Conservation (phyloP, 2,329 filamentous ascomycete species). For the Ascochyta lentis region DNA sequence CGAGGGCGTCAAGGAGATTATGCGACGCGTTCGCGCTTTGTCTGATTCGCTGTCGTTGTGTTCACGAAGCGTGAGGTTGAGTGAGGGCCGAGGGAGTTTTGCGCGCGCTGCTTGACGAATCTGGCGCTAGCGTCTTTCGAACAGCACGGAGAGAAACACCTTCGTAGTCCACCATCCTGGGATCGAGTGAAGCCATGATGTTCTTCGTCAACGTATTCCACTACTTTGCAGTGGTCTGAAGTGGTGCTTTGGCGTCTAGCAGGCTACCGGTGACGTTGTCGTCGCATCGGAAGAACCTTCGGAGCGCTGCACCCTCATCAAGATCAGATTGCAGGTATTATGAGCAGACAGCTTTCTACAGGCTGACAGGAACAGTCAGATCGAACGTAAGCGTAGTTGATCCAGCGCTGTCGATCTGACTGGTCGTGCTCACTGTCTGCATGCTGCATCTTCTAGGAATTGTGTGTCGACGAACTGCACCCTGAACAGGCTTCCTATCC, state of each 20-base stretch:
- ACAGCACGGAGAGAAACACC: conserved; percentile 13
- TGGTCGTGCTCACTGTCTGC: background rate
- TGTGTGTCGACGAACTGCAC: background rate
- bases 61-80: conserved; percentile 27
- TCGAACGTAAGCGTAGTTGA: background rate
- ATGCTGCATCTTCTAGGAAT: background rate
- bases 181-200: conserved; percentile 10
- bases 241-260: conserved; percentile 9
- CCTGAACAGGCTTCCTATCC: background rate
- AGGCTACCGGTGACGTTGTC: conserved; percentile 11
- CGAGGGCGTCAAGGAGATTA: background rate
- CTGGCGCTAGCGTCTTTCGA: conserved; percentile 40
- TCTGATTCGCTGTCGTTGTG: conserved; percentile 29
- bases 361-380: background rate
- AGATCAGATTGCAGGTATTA: background rate
- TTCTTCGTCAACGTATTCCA: background rate
- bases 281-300: conserved; percentile 8
- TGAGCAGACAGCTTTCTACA: background rate
- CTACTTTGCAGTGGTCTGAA: conserved; percentile 2
- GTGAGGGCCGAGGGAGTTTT: conserved; percentile 39
- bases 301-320: background rate
- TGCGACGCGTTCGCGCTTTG: conserved; percentile 17
- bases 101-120: conserved; percentile 36
- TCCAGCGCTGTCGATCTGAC: background rate
- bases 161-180: background rate